phyloP scores from a whole-genome alignment of 495 filamentous ascomycete species.

The Opeltia flavorubescens region DNA sequence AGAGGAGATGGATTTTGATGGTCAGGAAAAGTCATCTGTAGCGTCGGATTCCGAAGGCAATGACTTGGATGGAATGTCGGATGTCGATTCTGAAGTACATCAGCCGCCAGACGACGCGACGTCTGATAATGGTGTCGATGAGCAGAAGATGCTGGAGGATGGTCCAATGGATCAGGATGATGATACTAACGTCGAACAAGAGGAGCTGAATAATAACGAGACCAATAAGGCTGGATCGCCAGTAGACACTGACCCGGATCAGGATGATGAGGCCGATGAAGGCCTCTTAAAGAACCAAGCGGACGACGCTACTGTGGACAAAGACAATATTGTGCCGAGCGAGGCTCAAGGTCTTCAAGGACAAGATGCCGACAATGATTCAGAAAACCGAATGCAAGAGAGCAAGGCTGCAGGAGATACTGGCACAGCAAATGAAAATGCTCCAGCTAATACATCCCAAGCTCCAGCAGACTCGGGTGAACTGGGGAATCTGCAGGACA shows the following conservation, averaged over 20 bases:
- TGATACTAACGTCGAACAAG: constrained; percentile 21
- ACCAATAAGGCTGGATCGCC: constrained; percentile 30
- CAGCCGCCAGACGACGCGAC: constrained; percentile 25
- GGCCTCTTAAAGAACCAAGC: constrained; percentile 25
- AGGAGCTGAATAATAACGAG: constrained; percentile 28
- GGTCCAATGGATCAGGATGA: constrained; percentile 21
- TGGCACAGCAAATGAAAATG: constrained; percentile 19
- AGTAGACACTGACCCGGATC: constrained; percentile 35
- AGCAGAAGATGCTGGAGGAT: constrained; percentile 19
- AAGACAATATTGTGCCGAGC: constrained; percentile 54
- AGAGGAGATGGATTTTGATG: constrained; percentile 58
- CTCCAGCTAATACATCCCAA: constrained; percentile 21
- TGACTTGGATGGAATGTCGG: constrained; percentile 53
- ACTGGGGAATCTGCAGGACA: background rate
- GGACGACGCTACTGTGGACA: constrained; percentile 37
- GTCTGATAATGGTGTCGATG: constrained; percentile 18
- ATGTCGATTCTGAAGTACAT: constrained; percentile 27
- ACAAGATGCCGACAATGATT: constrained; percentile 22
- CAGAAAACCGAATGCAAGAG: constrained; percentile 31
- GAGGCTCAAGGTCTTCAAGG: constrained; percentile 39
- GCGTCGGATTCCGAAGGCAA: constrained; percentile 53
- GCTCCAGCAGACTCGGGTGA: constrained; percentile 23
- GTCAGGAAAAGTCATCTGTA: constrained; percentile 46
- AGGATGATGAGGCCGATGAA: constrained; percentile 31
- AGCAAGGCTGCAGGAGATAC: constrained; percentile 25